phyloP scores from a whole-genome alignment of 306 rosid species.

The Hippophae tibetana region DNA sequence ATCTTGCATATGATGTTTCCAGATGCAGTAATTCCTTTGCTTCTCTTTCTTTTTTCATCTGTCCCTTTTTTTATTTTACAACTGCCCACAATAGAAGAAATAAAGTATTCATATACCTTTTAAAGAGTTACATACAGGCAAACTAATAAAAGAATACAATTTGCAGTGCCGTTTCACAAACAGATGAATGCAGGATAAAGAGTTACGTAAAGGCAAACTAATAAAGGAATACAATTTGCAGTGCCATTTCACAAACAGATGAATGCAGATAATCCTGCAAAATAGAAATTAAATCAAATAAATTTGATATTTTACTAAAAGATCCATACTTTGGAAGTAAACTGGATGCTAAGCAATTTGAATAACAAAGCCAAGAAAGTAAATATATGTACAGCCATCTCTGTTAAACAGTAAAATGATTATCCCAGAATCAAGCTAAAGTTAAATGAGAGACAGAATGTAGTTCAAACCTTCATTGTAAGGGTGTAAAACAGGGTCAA shows the following conservation, averaged over 20 bases:
- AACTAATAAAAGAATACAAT: conserved; percentile 70
- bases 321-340: not conserved
- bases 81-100: conserved; percentile 34
- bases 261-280: conserved; percentile 43
- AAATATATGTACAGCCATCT: no score
- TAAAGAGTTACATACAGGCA: conserved; percentile 58
- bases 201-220: no score
- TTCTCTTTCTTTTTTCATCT: conserved; percentile 23
- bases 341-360: not conserved
- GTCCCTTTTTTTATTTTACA: conserved; percentile 45
- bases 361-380: no score
- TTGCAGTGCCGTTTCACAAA: conserved; percentile 35
- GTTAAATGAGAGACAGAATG: no score
- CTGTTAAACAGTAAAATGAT: no score
- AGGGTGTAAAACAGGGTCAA: conserved; percentile 24
- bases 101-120: conserved; percentile 50
- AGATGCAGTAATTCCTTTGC: conserved; percentile 20
- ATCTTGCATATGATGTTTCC: conserved; percentile 29
- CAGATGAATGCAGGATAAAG: conserved; percentile 11
- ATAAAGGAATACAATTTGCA: conserved; percentile 26
- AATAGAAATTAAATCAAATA: no score
- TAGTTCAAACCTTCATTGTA: conserved; percentile 31
- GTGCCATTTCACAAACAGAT: conserved; percentile 28
- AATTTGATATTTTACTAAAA: not conserved
- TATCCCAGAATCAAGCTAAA: no score